Base-by-base conservation (phyloP, 2,329 filamentous ascomycete species). In the Neurospora crassa region DNA sequence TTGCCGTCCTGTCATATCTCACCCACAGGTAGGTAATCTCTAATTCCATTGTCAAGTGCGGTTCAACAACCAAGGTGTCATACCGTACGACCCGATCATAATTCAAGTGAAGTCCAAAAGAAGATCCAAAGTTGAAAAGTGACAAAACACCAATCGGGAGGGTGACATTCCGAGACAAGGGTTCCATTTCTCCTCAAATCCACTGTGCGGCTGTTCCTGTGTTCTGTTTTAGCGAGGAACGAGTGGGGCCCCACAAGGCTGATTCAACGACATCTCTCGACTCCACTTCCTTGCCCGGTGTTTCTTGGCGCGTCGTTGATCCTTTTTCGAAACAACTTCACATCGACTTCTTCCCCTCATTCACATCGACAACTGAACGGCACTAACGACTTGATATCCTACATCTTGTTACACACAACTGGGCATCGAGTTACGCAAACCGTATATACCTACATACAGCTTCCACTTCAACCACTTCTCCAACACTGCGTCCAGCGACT, bases 211-310 rank as follows among this genome's bases (percentile, higher is more conserved):
- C 53, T 63, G 53, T 37, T 37, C 6, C 7, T 37, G 34, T 37
- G 34, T n/a, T 63, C 8, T 37, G 24, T 63, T 63, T 63, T 63
- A 63, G 53, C 16, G 29, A 29, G 8, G 53, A 63, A 63, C 53
- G 29, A 63, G 53, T 63, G 14, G 42, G 37, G 29, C 40, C 59
- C 69, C 59, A 70, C 69, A 53, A 67, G 59, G 69, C 59, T 70
- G 69, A 70, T 63, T 63, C 37, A 67, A 70, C 69, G 53, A 63
- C 53, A 63, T 63, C 14, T 37, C 53, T 63, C 29, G 47, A 59
- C 24, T 34, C 47, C 47, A 18, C 47, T 24, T 29, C 34, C 7
- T 37, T 37, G 6, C 34, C 34, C 34, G 34, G 34, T 29, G 29
- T 59, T 59, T 59, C 47, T 59, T 29, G 20, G 8, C 1, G 6